Conservation (phyloP, 2,329 filamentous ascomycete species). For the Elsinoe necatrix region DNA sequence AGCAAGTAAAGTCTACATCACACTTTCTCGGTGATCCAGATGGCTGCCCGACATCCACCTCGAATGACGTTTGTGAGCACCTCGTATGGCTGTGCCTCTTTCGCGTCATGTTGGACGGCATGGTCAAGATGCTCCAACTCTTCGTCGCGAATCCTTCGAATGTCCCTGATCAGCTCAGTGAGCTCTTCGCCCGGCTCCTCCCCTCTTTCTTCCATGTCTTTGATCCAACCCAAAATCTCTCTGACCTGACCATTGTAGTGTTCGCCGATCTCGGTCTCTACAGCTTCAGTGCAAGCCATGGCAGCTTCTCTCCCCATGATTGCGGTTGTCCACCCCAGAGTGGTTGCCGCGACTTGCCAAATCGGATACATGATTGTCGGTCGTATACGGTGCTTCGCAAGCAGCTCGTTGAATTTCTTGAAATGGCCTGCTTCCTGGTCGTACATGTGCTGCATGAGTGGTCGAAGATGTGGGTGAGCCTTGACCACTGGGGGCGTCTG, state of each 20-base stretch:
- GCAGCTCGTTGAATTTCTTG: conserved; percentile 70
- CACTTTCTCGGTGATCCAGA: conserved; percentile 77
- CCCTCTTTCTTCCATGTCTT: conserved; percentile 64
- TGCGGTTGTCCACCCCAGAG: conserved; percentile 82
- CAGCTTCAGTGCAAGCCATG: conserved; percentile 97
- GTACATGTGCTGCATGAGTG: conserved; percentile 96
- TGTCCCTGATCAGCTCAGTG: conserved; percentile 58
- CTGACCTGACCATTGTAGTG: conserved; percentile 94
- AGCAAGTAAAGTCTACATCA: conserved; percentile 29
- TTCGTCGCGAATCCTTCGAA: conserved; percentile 83
- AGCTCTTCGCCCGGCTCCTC: conserved; percentile 77
- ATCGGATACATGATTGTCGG: conserved; percentile 88
- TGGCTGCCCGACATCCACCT: conserved; percentile 82
- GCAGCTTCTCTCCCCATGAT: conserved; percentile 85
- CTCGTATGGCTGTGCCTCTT: conserved; percentile 83
- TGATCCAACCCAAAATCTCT: conserved; percentile 69
- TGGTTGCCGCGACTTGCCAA: conserved; percentile 72
- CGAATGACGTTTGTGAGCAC: conserved; percentile 78
- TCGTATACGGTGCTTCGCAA: conserved; percentile 79
- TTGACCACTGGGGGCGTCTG: conserved; percentile 75
- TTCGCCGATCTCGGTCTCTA: conserved; percentile 93
- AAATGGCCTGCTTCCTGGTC: conserved; percentile 90
- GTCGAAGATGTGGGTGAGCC: conserved; percentile 76
- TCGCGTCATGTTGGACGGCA: conserved; percentile 86
- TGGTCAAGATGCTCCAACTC: conserved; percentile 95